phyloP scores from a whole-genome alignment of 768 basidiomycete genomes.

The Mycena belliarum region DNA sequence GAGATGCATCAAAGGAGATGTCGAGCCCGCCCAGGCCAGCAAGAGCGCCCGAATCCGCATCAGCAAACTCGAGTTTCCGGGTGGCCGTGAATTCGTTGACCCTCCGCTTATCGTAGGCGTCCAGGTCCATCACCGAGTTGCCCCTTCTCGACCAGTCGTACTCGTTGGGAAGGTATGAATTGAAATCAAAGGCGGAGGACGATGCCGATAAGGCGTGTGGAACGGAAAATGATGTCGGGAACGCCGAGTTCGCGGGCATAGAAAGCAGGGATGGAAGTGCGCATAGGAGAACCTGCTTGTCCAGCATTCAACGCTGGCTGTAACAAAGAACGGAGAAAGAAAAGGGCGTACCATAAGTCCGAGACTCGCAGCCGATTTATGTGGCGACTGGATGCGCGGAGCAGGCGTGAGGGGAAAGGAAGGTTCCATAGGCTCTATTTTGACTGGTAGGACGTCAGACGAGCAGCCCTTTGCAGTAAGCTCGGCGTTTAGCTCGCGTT shows the following conservation, averaged over 20 bases:
- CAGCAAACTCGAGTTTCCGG: conserved; percentile 61
- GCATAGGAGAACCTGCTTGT: conserved; percentile 70
- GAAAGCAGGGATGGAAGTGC: conserved; percentile 76
- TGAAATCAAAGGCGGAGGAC: conserved; percentile 49
- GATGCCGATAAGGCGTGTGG: conserved; percentile 48
- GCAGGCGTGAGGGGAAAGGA: conserved; percentile 46
- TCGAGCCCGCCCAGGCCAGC: conserved; percentile 58
- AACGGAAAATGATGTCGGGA: conserved; percentile 58
- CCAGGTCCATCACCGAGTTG: conserved; percentile 49
- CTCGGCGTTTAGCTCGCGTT: conserved; percentile 64
- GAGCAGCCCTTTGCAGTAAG: conserved; percentile 44
- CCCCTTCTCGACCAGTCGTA: conserved; percentile 54
- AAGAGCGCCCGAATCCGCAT: conserved; percentile 48
- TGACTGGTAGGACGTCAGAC: conserved; percentile 41
- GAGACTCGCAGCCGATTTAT: conserved; percentile 64
- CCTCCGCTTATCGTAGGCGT: conserved; percentile 40
- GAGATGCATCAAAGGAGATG: conserved; percentile 71
- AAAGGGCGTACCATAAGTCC: conserved; percentile 64
- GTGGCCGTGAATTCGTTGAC: conserved; percentile 34
- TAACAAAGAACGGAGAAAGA: conserved; percentile 11
- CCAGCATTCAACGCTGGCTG: conserved; percentile 15
- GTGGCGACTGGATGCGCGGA: conserved; percentile 44
- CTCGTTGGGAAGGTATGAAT: conserved; percentile 49
- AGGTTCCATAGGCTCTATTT: conserved; percentile 61
- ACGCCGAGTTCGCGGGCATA: conserved; percentile 55